Evolutionary conservation across 257 asterid species (phyloP).

Genomic region (Solanum sejunctum): DNA sequence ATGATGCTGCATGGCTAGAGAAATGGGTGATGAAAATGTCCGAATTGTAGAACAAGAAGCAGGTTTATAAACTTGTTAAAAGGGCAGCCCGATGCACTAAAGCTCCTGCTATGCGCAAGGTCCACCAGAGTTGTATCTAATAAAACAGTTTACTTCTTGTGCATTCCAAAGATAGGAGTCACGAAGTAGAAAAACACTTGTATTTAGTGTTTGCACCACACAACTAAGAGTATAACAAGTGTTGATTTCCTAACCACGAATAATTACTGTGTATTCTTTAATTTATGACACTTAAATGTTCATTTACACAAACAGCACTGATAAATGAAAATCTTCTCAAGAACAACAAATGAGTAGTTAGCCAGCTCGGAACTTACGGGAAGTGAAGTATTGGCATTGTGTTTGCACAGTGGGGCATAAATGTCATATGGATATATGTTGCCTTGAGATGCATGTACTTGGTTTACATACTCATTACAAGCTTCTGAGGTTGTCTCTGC

Average conservation of each 20-base stretch:
- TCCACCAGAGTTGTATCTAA: background rate
- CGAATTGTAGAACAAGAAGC: background rate
- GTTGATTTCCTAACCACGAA: background rate
- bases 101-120: too few species aligned
- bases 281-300: background rate
- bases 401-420: conserved; percentile 38
- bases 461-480: conserved; percentile 1
- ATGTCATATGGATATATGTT: conserved; percentile 22
- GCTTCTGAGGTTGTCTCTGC: background rate
- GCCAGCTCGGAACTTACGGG: conserved; percentile 1
- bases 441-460: conserved; percentile 9
- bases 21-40: background rate
- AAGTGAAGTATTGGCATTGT: background rate
- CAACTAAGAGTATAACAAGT: background rate
- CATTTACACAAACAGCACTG: background rate
- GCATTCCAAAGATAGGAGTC: background rate
- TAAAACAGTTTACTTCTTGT: background rate
- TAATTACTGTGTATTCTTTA: background rate
- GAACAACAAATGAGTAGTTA: background rate
- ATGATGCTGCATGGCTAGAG: background rate
- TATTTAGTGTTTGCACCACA: background rate
- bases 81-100: too few species aligned
- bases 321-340: background rate
- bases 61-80: background rate
- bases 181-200: background rate